These are phyloP conservation scores for Aspergillus sclerotialis DNA, from an alignment of 2,329 filamentous ascomycete species.

Conservation along the genomic window DNA sequence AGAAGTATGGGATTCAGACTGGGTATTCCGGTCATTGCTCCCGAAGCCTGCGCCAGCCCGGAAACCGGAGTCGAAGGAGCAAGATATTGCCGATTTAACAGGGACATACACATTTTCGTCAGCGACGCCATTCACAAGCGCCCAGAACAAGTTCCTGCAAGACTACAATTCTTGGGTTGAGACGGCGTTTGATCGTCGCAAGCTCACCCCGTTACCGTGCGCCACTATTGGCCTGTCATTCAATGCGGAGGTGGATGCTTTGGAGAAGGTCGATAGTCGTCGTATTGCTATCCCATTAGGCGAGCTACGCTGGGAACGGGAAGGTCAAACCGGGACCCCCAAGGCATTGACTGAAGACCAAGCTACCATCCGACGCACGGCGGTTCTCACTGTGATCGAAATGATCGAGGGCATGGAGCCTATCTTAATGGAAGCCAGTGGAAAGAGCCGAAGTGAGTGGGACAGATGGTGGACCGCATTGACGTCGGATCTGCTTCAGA, in stretches of 20 bases:
- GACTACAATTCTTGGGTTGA: slow-evolving; percentile 80
- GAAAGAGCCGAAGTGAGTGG: slow-evolving; percentile 88
- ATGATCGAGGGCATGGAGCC: slow-evolving; percentile 82
- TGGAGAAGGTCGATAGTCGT: slow-evolving; percentile 64
- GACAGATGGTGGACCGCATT: slow-evolving; percentile 81
- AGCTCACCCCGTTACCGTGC: slow-evolving; percentile 69
- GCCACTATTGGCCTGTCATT: slow-evolving; percentile 69
- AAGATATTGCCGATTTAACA: slow-evolving; percentile 58
- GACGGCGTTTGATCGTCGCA: slow-evolving; percentile 64
- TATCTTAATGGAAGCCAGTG: slow-evolving; percentile 70
- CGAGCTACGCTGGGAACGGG: slow-evolving; percentile 80
- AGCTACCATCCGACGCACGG: slow-evolving; percentile 66
- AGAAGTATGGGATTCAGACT: slow-evolving; percentile 87
- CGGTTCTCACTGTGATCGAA: slow-evolving; percentile 73
- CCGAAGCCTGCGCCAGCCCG: slow-evolving; percentile 63
- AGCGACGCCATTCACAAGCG: slow-evolving; percentile 72
- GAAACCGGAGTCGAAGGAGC: slow-evolving; percentile 54
- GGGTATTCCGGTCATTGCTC: slow-evolving; percentile 72
- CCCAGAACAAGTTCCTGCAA: slow-evolving; percentile 72
- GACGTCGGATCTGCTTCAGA: slow-evolving; percentile 74
- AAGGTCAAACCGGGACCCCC: slow-evolving; percentile 40
- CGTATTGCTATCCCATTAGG: slow-evolving; percentile 81
- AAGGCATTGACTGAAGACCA: slow-evolving; percentile 61
- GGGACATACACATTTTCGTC: slow-evolving; percentile 77
- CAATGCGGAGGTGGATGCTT: slow-evolving; percentile 67